Conservation (phyloP, 2,329 filamentous ascomycete genomes). For the Botrytis byssoidea region DNA sequence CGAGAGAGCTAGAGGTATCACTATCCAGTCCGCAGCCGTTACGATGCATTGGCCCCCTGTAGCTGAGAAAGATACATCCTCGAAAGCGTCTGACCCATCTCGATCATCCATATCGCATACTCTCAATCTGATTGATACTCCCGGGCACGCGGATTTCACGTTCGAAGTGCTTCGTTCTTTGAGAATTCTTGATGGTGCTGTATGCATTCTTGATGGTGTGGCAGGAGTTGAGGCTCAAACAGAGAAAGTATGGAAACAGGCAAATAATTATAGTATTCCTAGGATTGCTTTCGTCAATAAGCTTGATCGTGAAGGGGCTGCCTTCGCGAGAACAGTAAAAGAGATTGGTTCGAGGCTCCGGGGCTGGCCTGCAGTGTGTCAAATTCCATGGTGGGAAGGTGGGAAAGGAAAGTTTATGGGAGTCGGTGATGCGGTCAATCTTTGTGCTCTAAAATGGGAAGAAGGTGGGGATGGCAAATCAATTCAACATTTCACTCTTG, state of each 20-base stretch:
- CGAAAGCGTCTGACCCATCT: constrained; percentile 44
- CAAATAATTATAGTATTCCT: constrained; percentile 81
- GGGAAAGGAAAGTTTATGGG: constrained; percentile 74
- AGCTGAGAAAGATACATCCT: constrained; percentile 19
- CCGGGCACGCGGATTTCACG: constrained; percentile 94
- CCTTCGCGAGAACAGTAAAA: constrained; percentile 79
- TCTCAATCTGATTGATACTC: constrained; percentile 92
- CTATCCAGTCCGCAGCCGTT: constrained; percentile 95
- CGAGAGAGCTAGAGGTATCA: constrained; percentile 89
- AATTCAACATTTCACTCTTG: constrained; percentile 55
- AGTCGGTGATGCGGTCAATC: constrained; percentile 77
- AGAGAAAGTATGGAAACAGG: constrained; percentile 92
- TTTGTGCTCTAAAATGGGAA: constrained; percentile 73
- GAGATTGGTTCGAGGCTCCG: constrained; percentile 79
- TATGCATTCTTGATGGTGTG: constrained; percentile 91
- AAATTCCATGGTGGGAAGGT: constrained; percentile 88
- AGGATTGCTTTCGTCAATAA: constrained; percentile 82
- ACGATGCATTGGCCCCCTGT: constrained; percentile 87
- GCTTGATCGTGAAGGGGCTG: constrained; percentile 76
- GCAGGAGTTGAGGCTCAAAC: constrained; percentile 96
- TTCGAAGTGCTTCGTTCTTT: constrained; percentile 94
- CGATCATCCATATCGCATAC: constrained; percentile 59
- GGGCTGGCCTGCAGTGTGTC: constrained; percentile 86
- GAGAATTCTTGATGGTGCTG: constrained; percentile 81
- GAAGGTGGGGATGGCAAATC: constrained; percentile 63